Percentiles rank a stretch among this genome's conserved stretches.
Evolutionary conservation across 139 green algal genomes (phyloP).

Genomic region (Marvania coccoides): DNA sequence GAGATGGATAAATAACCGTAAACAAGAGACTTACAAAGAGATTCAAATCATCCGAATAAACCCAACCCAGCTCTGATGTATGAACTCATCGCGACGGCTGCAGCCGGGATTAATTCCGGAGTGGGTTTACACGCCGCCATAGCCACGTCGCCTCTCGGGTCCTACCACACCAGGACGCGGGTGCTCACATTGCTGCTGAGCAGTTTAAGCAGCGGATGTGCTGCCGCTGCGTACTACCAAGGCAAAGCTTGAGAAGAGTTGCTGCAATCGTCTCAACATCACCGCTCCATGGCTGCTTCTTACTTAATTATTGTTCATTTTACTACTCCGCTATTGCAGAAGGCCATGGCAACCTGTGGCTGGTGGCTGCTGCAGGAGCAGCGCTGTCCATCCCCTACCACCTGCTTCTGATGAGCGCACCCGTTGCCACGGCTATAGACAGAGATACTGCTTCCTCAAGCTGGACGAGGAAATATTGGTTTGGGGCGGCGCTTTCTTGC

Average conservation of each 20-base stretch:
- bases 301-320: too few species aligned
- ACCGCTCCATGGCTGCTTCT: neutral
- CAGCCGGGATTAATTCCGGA: slow-evolving; percentile 4
- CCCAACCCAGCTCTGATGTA: too few species aligned
- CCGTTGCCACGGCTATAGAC: neutral
- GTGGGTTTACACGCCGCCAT: slow-evolving; percentile 11
- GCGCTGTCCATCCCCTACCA: slow-evolving; percentile 11
- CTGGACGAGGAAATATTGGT: slow-evolving; percentile 16
- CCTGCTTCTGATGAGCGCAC: slow-evolving; percentile 15
- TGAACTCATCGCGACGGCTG: slow-evolving; percentile 17
- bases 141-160: neutral
- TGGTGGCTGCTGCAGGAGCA: slow-evolving; percentile 1
- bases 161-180: neutral
- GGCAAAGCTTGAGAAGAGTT: neutral
- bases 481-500: neutral
- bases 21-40: too few species aligned
- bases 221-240: neutral
- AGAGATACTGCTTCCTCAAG: neutral
- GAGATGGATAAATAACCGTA: too few species aligned
- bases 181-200: slow-evolving; percentile 3
- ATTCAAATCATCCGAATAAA: too few species aligned
- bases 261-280: neutral
- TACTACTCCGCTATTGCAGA: neutral
- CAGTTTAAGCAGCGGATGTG: neutral
- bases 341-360: slow-evolving; percentile 5